Percentiles rank a stretch among this genome's conserved stretches.
phyloP scores from a whole-genome alignment of 345 rosid species.

The Durio zibethinus region DNA sequence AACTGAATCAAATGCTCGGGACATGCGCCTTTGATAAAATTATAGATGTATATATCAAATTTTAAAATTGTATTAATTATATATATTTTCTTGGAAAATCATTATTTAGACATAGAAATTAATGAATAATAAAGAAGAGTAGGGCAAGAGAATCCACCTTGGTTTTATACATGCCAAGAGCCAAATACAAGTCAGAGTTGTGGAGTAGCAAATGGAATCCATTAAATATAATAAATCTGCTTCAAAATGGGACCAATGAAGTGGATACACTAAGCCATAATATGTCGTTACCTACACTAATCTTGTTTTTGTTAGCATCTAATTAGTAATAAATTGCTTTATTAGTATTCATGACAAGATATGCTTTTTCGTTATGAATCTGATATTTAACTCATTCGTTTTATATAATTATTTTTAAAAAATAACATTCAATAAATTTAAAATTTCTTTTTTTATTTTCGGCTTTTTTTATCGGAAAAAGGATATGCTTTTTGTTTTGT shows the following conservation, averaged over 20 bases:
- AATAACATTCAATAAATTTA: too few species aligned
- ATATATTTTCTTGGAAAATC: too few species aligned
- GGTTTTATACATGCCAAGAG: neutral
- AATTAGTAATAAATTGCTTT: neutral
- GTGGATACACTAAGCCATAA: neutral
- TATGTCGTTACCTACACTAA: neutral
- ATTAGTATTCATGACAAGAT: neutral
- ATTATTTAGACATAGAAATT: neutral
- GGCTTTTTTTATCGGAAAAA: too few species aligned
- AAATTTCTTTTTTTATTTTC: too few species aligned
- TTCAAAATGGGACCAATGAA: neutral
- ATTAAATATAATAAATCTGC: neutral
- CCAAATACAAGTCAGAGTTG: constrained; percentile 11
- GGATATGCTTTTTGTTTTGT: neutral
- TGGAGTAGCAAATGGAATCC: neutral
- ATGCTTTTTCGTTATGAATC: too few species aligned
- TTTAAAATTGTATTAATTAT: too few species aligned
- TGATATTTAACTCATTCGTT: too few species aligned
- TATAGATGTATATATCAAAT: too few species aligned
- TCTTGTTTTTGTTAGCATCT: neutral
- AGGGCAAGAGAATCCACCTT: neutral
- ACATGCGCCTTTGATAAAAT: too few species aligned
- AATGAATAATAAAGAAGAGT: neutral
- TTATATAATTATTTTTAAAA: too few species aligned
- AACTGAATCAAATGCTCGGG: too few species aligned